A percentile compares a stretch with the other conserved stretches of the same genome.
phyloP scores from a whole-genome alignment of 2,329 filamentous ascomycete species.

The Aspergillus tamarii region DNA sequence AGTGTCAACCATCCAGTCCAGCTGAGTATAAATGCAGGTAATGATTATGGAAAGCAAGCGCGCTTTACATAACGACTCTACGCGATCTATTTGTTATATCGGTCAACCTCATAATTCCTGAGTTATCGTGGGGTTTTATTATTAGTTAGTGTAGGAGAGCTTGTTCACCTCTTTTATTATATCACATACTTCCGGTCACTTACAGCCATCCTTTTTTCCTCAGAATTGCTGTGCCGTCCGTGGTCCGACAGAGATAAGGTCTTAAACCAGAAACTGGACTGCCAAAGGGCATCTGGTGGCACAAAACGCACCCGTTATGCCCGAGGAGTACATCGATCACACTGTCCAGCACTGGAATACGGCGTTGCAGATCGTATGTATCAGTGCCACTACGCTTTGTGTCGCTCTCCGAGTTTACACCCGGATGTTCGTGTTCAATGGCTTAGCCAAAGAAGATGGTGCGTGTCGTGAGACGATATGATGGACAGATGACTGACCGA shows the following conservation, averaged over 20 bases:
- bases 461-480: background rate
- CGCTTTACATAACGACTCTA: background rate
- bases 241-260: background rate
- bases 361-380: background rate
- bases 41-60: background rate
- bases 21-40: background rate
- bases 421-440: background rate
- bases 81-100: rapidly evolving
- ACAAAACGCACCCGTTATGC: background rate
- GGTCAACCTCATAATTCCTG: rapidly evolving
- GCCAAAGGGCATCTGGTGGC: too few relatives aligned
- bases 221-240: background rate
- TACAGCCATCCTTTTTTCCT: background rate
- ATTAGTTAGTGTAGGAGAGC: background rate
- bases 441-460: background rate
- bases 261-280: too few relatives aligned
- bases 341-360: background rate
- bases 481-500: background rate
- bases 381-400: background rate
- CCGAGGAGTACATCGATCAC: background rate
- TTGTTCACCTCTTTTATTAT: background rate
- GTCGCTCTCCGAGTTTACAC: background rate
- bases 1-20: background rate
- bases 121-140: background rate
- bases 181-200: rapidly evolving